Base-by-base conservation (phyloP, 1,284 basidiomycete species). In the Cryptococcus hybrid region DNA sequence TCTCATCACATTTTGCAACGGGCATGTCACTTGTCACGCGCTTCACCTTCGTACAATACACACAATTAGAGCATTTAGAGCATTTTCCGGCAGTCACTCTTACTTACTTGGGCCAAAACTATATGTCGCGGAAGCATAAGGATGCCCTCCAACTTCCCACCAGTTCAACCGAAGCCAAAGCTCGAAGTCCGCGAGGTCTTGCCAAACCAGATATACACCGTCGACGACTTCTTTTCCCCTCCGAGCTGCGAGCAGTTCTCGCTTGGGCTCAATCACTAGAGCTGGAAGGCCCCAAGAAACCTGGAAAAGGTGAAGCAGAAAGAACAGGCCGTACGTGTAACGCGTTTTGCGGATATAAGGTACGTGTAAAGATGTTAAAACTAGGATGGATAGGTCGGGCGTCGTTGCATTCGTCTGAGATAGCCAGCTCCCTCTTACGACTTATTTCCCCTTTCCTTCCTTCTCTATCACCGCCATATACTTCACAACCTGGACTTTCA, bases 281-380 rank as follows among this genome's bases (percentile, higher is more conserved):
- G 24, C 76, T 90, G 47, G 84, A 73, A 48, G 59, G 85, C 59
- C 82, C 88, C 3, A 87, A 86, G 0, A 86, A 85, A 15, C 85
- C 87, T 1, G 86, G 86, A 71, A 89, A 87, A 75, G 88, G 88
- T 4, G 88, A 90, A 73, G 89, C 89, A 0, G 84, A 85, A 37
- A 78, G 89, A 51, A 84, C 88, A 11, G 90, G 89, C 71, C 81
- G 88, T 88, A 70, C 65, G 81, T 77, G 24, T 51, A 67, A 15
- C 44, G 0, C n/a, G n/a, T 36, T 30, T 30, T 35, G 11, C n/a
- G 13, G 13, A 9, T 40, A 35, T 24, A 9, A 11, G n/a, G 7
- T 24, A 9, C 47, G 15, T 30, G 13, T 18, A 24, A 13, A 5
- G 13, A 18, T 6, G 6, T 5, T 30, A 15, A 7, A 48, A 13